These are phyloP conservation scores for Apiotrichum gamsii DNA, from an alignment of 1,284 basidiomycete genomes.

Conservation along the genomic window DNA sequence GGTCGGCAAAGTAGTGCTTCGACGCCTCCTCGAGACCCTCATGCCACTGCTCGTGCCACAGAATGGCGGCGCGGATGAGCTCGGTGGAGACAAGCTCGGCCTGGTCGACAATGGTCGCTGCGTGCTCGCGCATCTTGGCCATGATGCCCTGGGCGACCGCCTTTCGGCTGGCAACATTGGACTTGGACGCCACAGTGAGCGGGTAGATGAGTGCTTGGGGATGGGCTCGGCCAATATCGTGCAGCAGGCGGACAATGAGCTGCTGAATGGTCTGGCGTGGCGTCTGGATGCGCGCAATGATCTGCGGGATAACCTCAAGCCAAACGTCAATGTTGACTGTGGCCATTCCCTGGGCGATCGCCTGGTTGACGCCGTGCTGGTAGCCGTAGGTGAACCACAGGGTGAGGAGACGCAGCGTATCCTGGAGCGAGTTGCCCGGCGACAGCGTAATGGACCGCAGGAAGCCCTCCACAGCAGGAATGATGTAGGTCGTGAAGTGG, in stretches of 20 bases:
- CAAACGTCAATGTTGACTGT: slow-evolving; percentile 95
- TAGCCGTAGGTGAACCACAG: slow-evolving; percentile 98
- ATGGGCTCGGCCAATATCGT: slow-evolving; percentile 90
- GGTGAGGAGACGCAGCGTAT: slow-evolving; percentile 86
- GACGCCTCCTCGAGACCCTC: slow-evolving; percentile 98
- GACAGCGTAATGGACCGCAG: slow-evolving; percentile 90
- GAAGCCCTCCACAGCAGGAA: slow-evolving; percentile 95
- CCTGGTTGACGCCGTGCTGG: slow-evolving; percentile 82
- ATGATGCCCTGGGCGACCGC: slow-evolving; percentile 84
- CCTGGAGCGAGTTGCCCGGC: slow-evolving; percentile 88
- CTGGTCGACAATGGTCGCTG: slow-evolving; percentile 81
- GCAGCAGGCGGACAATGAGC: slow-evolving; percentile 84
- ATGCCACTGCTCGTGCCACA: slow-evolving; percentile 99
- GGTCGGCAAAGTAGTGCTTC: slow-evolving; percentile 92
- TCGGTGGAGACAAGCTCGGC: slow-evolving; percentile 89
- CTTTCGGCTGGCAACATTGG: slow-evolving; percentile 75
- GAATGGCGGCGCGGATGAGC: slow-evolving; percentile 92
- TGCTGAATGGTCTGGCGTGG: slow-evolving; percentile 79
- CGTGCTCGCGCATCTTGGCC: slow-evolving; percentile 91
- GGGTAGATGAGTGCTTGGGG: slow-evolving; percentile 98
- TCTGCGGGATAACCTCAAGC: slow-evolving; percentile 98
- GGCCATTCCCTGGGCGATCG: slow-evolving; percentile 81
- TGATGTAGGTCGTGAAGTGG: slow-evolving; percentile 76
- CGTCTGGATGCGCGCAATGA: slow-evolving; percentile 97
- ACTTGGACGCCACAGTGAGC: slow-evolving; percentile 96